Base-by-base conservation (phyloP, 768 basidiomycete genomes). In the Leccinum rimulosum region DNA sequence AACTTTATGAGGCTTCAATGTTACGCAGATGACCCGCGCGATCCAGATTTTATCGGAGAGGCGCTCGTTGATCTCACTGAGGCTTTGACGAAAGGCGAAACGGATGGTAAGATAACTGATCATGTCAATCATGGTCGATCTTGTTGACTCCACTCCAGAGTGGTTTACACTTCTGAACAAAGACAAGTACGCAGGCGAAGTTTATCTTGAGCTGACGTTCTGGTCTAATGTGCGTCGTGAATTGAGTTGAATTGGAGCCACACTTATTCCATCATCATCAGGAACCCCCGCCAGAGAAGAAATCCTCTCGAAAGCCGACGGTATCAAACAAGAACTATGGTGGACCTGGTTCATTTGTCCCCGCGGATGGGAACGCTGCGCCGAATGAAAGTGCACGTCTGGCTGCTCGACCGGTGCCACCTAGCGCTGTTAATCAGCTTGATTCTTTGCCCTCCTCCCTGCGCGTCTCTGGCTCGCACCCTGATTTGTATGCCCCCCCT, bases 41-140 rank as follows among this genome's bases (percentile, higher is more conserved):
- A 99, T 68, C 97, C 97, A 49, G 95, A 94, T 67, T 80, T 98
- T 64, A 95, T 99, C 68, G 97, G 97, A 50, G 97, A 99, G 73
- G 75, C 86, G 4, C 82, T 84, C 43, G 91, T 98, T 6, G 91
- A 96, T 74, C 81, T 98, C 40, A 89, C 88, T 4, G 91, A 93
- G 67, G 96, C 89, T 7, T 73, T 98, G 66, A 94, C 93, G 57
- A 95, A 91, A 75, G 97, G 97, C 48, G 95, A 98, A 75, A 95
- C 92, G 1, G 97, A 99, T 76, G 95, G 97, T 95, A 70, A 67
- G 90, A 71, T 6, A 38, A 17, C 6, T 22, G 11, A 53, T 54
- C n/a, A 9, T 49, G 11, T 25, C 35, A 30, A 47, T 43, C 49
- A 48, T 49, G 43, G 38, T 57, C 52, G 50, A 40, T 50, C 53